Base-by-base conservation (phyloP, 2,329 filamentous ascomycete species). In the Diplodia sapinea region DNA sequence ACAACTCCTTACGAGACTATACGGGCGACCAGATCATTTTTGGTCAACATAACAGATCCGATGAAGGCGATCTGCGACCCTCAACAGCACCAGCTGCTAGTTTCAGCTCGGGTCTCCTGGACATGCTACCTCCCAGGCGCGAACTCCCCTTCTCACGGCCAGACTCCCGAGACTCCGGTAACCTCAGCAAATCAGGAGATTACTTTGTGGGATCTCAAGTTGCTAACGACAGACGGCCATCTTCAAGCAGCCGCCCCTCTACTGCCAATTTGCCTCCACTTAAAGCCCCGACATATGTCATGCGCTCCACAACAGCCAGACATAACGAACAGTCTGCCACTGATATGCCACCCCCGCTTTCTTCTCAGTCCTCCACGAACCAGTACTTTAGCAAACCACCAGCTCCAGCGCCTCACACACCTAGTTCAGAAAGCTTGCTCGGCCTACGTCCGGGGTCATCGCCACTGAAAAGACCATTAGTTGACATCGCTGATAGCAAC, bases 101-200 rank as follows among this genome's bases (percentile, higher is more conserved):
- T 20, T 33, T 33, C 51, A 72, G 69, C 15, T 67, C 69, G 20
- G 69, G 72, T 33, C 63, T 70, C 12, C 69, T 70, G 17, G 59
- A 70, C n/a, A 57, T 69, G 20, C 71, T 80, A 38, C 78, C 79
- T 29, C 78, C 78, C 8, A 72, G 75, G 61, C 74, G 79, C 57
- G 79, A 81, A 69, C 74, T 81, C 20, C 79, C 79, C 3, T 82
- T 82, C 69, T 12, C n/a, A 29, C 40, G 54, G n/a, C 54, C 54
- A 11, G 4, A 31, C 29, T 52, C 57, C 17, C 40, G 49, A 3
- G 40, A 33, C 17, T 54, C 40, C 29, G 36, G 31, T 17, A 15
- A 17, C 3, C 3, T 15, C 15, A 26, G 8, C 6, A 15, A 26
- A 13, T n/a, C 26, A 3, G 33, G 5, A 15, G n/a, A n/a, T 29